Conservation (phyloP, 2,329 filamentous ascomycete species). For the Calonectria fujianensis region DNA sequence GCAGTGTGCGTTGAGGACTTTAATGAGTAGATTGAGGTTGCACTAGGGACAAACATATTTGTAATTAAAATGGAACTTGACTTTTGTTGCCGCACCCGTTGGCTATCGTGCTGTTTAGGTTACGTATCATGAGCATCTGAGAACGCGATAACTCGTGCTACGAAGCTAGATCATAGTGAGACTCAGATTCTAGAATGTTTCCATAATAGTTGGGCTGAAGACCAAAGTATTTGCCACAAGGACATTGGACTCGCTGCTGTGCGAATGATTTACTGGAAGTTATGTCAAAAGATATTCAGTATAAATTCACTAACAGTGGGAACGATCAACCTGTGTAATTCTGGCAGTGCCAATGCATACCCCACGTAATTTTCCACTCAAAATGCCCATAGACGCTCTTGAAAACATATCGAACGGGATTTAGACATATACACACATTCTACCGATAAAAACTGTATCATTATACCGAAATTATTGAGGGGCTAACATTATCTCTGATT, state of each 20-base stretch:
- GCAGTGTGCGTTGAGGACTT: no score
- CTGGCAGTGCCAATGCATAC: neutral
- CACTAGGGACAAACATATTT: no score
- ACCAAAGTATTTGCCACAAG: no score
- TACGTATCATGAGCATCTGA: no score
- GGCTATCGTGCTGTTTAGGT: no score
- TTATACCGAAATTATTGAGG: neutral
- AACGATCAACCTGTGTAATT: neutral
- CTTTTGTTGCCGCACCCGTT: no score
- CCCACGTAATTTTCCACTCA: fast-evolving
- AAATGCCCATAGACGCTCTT: neutral
- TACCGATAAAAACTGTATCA: neutral
- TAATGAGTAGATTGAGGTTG: no score
- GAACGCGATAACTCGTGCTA: no score
- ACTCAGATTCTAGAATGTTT: neutral
- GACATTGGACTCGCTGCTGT: neutral
- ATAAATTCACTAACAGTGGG: neutral
- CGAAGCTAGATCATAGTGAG: no score
- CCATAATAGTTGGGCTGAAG: no score
- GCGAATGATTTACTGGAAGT: neutral
- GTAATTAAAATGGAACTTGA: no score
- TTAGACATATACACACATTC: neutral
- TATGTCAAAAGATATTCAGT: neutral
- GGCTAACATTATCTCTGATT: no score
- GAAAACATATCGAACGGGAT: neutral